Evolutionary conservation across 306 rosid species (phyloP).

Genomic region (Quercus aquifolioides): DNA sequence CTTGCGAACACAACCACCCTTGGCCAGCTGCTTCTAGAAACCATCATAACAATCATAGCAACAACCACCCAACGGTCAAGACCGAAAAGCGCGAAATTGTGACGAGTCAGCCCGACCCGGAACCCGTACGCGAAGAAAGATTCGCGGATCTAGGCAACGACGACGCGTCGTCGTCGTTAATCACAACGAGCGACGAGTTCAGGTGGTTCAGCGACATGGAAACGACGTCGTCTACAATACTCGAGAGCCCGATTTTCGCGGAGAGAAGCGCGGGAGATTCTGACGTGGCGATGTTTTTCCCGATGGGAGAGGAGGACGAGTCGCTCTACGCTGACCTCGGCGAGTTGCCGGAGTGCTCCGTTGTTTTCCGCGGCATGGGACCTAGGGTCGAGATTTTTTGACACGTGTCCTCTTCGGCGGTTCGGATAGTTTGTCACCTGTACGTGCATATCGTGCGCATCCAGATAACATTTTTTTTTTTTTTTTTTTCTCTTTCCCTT

Average conservation of each 20-base stretch:
- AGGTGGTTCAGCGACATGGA: conserved; percentile 79
- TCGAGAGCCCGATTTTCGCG: conserved; percentile 55
- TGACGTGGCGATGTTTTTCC: conserved; percentile 51
- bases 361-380: conserved; percentile 65
- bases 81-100: conserved; percentile 17
- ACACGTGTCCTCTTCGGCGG: conserved; percentile 30
- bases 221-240: conserved; percentile 47
- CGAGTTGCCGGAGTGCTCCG: conserved; percentile 82
- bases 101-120: conserved; percentile 1
- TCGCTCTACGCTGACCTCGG: conserved; percentile 83
- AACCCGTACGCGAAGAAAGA: conserved; percentile 27
- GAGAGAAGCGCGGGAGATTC: conserved; percentile 20
- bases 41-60: conserved; percentile 20
- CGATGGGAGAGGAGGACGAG: conserved; percentile 89
- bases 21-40: conserved; percentile 69
- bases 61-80: neutral
- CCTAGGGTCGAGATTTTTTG: conserved; percentile 43
- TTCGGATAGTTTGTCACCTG: neutral
- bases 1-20: conserved; percentile 86
- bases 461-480: conserved; percentile 16
- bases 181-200: conserved; percentile 39
- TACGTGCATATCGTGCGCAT: conserved; percentile 14
- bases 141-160: conserved; percentile 35
- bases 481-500: no score
- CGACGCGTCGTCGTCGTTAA: conserved; percentile 17